Conservation (phyloP, 306 rosid species). For the Trichosanthes truncata region DNA sequence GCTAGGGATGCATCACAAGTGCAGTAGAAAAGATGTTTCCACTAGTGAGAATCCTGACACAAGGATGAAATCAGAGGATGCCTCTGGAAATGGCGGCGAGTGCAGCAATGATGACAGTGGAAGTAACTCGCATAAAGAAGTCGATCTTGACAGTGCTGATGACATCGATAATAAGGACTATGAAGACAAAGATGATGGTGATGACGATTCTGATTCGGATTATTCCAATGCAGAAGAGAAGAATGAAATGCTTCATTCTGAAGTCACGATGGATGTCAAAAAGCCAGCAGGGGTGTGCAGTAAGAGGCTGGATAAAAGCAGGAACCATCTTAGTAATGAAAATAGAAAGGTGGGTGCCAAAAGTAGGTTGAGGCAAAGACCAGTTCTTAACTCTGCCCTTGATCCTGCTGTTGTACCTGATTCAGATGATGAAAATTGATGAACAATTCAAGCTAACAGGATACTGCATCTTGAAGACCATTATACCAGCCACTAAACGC, state of each 20-base stretch:
- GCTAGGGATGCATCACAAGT: conserved; percentile 15
- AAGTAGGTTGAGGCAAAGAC: conserved; percentile 70
- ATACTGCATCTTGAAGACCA: not conserved
- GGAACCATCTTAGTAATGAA: conserved; percentile 24
- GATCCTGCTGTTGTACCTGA: conserved; percentile 33
- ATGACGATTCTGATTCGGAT: not conserved
- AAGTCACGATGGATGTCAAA: too few relatives aligned
- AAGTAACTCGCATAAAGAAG: conserved; percentile 12
- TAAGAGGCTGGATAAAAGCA: conserved; percentile 25
- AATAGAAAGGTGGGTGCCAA: conserved; percentile 44
- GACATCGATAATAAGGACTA: not conserved
- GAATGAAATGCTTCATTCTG: conserved; percentile 15
- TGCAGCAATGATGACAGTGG: conserved; percentile 25
- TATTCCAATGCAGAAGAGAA: conserved; percentile 16
- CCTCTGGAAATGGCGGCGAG: conserved; percentile 15
- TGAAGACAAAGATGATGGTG: conserved; percentile 4
- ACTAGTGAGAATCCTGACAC: conserved; percentile 19
- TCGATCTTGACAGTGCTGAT: conserved; percentile 15
- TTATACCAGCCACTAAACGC: not conserved
- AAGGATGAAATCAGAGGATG: conserved; percentile 24
- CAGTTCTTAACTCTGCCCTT: conserved; percentile 59
- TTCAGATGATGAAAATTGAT: conserved; percentile 25
- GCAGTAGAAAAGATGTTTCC: conserved; percentile 4
- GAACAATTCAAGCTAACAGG: not conserved
- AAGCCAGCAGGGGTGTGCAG: not conserved